phyloP scores from a whole-genome alignment of 2,329 filamentous ascomycete genomes.

The Cercospora zeae-maydis region DNA sequence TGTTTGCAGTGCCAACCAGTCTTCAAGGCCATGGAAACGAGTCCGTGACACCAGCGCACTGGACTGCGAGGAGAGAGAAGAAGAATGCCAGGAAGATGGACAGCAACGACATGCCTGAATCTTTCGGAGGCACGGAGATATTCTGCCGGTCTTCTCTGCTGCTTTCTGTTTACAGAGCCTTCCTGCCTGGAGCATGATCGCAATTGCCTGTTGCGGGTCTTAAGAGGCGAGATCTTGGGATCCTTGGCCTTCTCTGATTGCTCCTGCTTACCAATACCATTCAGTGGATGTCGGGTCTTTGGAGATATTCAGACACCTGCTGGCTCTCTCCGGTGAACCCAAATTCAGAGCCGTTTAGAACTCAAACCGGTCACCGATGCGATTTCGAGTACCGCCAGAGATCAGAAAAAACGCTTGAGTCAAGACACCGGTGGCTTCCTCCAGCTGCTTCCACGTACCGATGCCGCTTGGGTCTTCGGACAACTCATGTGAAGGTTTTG shows the following conservation, averaged over 20 bases:
- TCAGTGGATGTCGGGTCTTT: no score
- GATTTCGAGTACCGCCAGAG: neutral
- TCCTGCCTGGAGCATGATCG: neutral
- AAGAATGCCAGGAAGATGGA: slow-evolving; percentile 57
- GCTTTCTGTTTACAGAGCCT: neutral
- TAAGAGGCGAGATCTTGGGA: neutral
- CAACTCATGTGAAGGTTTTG: no score
- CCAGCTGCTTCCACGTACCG: neutral
- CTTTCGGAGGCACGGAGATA: neutral
- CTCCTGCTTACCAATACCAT: neutral
- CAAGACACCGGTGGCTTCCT: neutral
- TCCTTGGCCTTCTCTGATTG: neutral
- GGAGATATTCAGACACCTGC: neutral
- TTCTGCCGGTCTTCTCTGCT: neutral
- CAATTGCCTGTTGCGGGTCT: neutral
- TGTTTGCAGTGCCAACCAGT: neutral
- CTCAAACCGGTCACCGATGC: neutral
- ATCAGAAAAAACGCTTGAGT: no score
- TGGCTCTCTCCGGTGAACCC: neutral
- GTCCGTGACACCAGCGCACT: slow-evolving; percentile 54
- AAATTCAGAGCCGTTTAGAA: neutral
- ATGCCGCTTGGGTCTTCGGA: no score
- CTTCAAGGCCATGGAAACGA: neutral
- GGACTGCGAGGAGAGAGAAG: slow-evolving; percentile 60
- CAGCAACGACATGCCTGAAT: slow-evolving; percentile 52